Base-by-base conservation (phyloP, 2,329 filamentous ascomycete genomes). In the Fusarium zealandicum region DNA sequence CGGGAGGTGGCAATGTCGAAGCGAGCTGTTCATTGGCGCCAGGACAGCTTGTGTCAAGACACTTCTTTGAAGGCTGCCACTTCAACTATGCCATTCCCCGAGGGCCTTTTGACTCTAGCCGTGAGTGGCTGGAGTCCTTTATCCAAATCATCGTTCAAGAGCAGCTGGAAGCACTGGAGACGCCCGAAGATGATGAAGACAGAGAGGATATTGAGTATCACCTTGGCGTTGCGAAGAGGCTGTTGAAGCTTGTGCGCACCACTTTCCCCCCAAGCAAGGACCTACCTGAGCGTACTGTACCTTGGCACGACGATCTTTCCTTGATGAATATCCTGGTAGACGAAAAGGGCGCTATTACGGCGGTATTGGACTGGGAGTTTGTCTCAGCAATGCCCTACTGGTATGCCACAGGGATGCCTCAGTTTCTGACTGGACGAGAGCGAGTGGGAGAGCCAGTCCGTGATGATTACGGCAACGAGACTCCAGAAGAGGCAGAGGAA, bases 281-380 rank as follows among this genome's bases (percentile, higher is more conserved):
- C 13, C 12, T 22, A 12, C 35, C 35, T 6, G 43, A 47, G 20
- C 33, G 13, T 8, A 37, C 35, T 13, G 57, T 71, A 0, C 51
- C 78, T 4, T 74, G 64, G 41, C 74, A 68, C 32, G 54, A 76
- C 17, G 75, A 78, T 36, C 61, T 79, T 2, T 69, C 65, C 3
- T 54, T 70, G 7, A 54, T 66, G 2, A 79, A 80, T 51, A 74
- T 80, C 5, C 58, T 79, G 14, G 70, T 79, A 1, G 67, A 79
- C 47, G 64, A 72, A 0, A 22, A 70, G 4, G 72, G 73, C 3
- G 48, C 52, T 0, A 59, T 79, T 4, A 75, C 71, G 1, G 76
- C 60, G 5, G 39, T 79, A 0, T 39, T 78, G 2, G 75, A 78
- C 55, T 80, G 75, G 75, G 75, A 80, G 46, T 78, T 71, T 38